Percentiles rank a stretch among this genome's conserved stretches.
Conservation (phyloP, 2,329 filamentous ascomycete genomes). For the Aspergillus sclerotialis region DNA sequence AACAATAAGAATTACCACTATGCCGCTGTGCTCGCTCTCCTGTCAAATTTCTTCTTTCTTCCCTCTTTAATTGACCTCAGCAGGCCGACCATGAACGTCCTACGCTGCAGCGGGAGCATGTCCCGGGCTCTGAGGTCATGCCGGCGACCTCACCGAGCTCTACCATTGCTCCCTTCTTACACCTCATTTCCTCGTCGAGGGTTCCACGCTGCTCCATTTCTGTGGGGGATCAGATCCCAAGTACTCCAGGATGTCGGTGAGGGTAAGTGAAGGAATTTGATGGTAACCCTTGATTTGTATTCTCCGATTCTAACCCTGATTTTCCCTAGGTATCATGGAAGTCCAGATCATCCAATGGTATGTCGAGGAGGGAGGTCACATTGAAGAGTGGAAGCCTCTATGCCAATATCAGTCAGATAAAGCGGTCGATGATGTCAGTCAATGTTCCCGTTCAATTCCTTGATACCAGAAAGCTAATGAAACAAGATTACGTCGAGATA, state of each 20-base stretch:
- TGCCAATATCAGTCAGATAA: conserved; percentile 99
- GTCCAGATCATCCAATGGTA: conserved; percentile 99
- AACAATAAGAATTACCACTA: conserved; percentile 3
- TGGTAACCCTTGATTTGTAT: not conserved
- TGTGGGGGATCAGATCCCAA: conserved; percentile 33
- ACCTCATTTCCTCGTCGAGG: conserved; percentile 19
- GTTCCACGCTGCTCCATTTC: conserved; percentile 28
- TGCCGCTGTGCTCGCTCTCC: not conserved
- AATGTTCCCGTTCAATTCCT: conserved; percentile 5
- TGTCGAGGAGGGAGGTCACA: conserved; percentile 86
- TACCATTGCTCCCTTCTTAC: conserved; percentile 19
- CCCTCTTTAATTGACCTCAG: not conserved
- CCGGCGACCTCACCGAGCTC: conserved; percentile 16
- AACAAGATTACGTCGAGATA: conserved; percentile 93
- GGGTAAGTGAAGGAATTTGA: conserved; percentile 18
- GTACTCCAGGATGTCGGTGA: conserved; percentile 38
- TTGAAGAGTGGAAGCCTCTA: conserved; percentile 95
- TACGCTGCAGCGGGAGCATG: conserved; percentile 24
- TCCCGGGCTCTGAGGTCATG: conserved; percentile 17
- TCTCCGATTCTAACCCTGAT: conserved; percentile 11
- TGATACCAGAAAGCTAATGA: not conserved
- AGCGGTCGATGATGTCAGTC: conserved; percentile 56
- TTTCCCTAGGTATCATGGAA: conserved; percentile 77
- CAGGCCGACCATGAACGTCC: conserved; percentile 19
- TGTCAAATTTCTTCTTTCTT: conserved; percentile 1